phyloP scores from a whole-genome alignment of 306 rosid species.

The Cucurbita argyrosperma region DNA sequence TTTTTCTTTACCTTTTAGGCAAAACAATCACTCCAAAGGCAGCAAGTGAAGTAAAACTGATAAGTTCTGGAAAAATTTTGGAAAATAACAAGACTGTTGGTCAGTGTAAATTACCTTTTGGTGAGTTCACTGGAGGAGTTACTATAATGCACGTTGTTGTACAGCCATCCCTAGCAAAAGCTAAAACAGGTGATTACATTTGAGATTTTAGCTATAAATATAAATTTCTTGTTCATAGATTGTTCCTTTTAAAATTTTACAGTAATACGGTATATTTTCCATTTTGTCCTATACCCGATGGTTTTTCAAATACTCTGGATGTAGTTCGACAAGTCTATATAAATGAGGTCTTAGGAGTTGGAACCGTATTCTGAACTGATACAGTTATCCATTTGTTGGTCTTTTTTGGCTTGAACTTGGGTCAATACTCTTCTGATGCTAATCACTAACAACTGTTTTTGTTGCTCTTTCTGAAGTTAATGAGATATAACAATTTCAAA shows the following conservation, averaged over 20 bases:
- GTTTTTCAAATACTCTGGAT: not conserved
- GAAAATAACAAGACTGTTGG: constrained; percentile 94
- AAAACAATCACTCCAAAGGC: constrained; percentile 75
- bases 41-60: constrained; percentile 89
- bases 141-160: constrained; percentile 65
- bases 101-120: constrained; percentile 80
- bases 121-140: constrained; percentile 50
- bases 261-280: not conserved
- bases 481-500: not conserved
- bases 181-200: constrained; percentile 55
- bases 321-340: not conserved
- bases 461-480: not conserved
- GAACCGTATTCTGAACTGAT: not conserved
- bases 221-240: not conserved
- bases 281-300: not conserved
- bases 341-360: not conserved
- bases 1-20: constrained; percentile 25
- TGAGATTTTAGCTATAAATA: constrained; percentile 3
- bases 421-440: not conserved
- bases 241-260: not conserved
- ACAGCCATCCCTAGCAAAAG: constrained; percentile 58
- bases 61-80: constrained; percentile 83
- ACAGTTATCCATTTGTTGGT: not conserved
- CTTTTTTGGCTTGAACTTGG: not conserved
- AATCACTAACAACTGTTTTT: not conserved